These are phyloP conservation scores for Paxillus involutus DNA, from an alignment of 768 basidiomycete genomes.

Conservation along the genomic window DNA sequence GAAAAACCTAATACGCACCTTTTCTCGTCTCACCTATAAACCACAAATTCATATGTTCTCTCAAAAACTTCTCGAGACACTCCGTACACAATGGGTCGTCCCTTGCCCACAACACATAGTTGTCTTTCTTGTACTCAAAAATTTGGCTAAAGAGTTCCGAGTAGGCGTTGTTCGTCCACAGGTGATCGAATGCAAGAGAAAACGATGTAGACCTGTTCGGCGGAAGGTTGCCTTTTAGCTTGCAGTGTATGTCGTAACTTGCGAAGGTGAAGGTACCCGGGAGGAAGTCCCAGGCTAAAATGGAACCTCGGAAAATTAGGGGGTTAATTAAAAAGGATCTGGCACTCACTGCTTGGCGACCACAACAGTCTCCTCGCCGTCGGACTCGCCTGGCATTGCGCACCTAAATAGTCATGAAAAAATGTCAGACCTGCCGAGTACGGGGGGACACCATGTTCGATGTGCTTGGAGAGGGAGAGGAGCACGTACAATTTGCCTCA, in stretches of 20 bases:
- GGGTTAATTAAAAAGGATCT: not conserved
- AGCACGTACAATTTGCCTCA: constrained; percentile 20
- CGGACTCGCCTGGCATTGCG: constrained; percentile 17
- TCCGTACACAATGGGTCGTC: constrained; percentile 27
- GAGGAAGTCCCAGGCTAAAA: constrained; percentile 6
- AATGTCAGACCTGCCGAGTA: not conserved
- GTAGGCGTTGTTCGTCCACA: not conserved
- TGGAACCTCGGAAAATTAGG: not conserved
- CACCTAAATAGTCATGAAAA: not conserved
- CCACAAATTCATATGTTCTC: constrained; percentile 29
- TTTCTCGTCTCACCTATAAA: constrained; percentile 20
- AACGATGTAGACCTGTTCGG: not conserved
- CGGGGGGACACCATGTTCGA: not conserved
- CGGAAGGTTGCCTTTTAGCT: not conserved
- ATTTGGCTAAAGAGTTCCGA: constrained; percentile 1
- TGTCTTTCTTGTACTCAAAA: constrained; percentile 1
- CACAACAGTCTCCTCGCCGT: constrained; percentile 15
- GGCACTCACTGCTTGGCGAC: constrained; percentile 22
- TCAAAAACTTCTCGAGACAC: constrained; percentile 23
- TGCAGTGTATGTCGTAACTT: not conserved
- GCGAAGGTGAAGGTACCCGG: not conserved
- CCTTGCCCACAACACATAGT: constrained; percentile 17
- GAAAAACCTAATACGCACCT: constrained; percentile 7
- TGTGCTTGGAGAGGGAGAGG: not conserved
- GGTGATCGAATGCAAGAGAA: not conserved